Percentiles rank a stretch among this genome's conserved stretches.
Evolutionary conservation across 2,329 filamentous ascomycete species (phyloP).

Genomic region (Sclerotinia minor): DNA sequence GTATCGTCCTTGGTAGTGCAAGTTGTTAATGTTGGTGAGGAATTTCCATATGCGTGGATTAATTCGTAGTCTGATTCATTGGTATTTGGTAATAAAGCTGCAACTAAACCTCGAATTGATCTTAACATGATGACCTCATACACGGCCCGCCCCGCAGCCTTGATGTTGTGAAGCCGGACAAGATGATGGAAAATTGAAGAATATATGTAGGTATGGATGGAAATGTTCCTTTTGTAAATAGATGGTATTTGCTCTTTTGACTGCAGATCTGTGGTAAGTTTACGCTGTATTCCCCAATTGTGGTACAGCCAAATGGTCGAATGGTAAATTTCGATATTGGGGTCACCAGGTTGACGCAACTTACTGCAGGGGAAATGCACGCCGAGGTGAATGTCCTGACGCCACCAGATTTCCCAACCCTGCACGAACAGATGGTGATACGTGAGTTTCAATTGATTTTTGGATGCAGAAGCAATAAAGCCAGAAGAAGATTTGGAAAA

Average conservation of each 20-base stretch:
- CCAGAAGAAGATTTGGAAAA: neutral
- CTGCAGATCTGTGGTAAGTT: conserved; percentile 3
- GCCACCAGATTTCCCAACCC: conserved; percentile 8
- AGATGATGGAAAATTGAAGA: neutral
- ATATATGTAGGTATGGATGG: neutral
- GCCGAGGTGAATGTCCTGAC: neutral
- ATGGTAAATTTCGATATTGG: neutral
- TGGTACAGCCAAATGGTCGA: neutral
- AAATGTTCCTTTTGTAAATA: neutral
- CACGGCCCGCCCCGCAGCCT: conserved; percentile 1
- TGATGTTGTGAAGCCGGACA: conserved; percentile 1
- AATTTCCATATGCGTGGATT: neutral
- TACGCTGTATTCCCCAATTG: neutral
- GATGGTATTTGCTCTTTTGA: neutral
- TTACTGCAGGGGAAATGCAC: conserved; percentile 10
- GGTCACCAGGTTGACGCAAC: conserved; percentile 14
- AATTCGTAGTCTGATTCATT: conserved; percentile 22
- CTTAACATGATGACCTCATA: conserved; percentile 17
- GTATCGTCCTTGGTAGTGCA: conserved; percentile 14
- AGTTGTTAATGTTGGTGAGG: neutral
- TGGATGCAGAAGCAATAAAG: neutral
- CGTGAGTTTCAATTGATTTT: neutral
- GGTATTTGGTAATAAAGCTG: conserved; percentile 4
- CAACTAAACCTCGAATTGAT: conserved; percentile 20
- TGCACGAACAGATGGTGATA: neutral